A percentile compares a stretch with the other conserved stretches of the same genome.
These are phyloP conservation scores for Capronia epimyces DNA, from an alignment of 2,329 filamentous ascomycete genomes.

Conservation along the genomic window DNA sequence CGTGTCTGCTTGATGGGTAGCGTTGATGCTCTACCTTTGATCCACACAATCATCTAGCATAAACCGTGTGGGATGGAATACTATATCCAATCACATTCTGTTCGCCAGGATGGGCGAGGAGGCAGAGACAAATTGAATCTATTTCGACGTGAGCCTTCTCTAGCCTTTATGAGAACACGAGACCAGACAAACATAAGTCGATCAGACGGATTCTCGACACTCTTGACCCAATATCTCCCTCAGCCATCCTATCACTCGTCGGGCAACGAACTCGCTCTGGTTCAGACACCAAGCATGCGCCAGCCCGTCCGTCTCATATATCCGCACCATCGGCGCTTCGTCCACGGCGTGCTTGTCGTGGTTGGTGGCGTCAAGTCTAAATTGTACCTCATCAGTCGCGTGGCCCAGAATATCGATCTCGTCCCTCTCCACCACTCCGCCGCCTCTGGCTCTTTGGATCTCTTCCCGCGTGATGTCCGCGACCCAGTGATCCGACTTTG, in stretches of 20 bases:
- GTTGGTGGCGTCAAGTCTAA: slow-evolving; percentile 35
- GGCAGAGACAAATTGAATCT: too few species aligned
- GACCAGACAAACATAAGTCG: too few species aligned
- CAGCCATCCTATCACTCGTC: slow-evolving; percentile 48
- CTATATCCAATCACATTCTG: too few species aligned
- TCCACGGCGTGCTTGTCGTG: slow-evolving; percentile 22
- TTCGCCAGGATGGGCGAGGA: too few species aligned
- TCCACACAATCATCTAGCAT: too few species aligned
- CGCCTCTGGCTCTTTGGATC: slow-evolving; percentile 45
- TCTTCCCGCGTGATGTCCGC: slow-evolving; percentile 53
- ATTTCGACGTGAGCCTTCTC: too few species aligned
- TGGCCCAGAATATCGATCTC: neutral
- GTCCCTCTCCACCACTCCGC: slow-evolving; percentile 6
- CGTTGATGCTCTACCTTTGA: too few species aligned
- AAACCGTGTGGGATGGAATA: too few species aligned
- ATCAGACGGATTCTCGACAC: neutral
- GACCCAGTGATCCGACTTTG: slow-evolving; percentile 57
- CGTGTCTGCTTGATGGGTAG: too few species aligned
- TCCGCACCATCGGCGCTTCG: slow-evolving; percentile 43
- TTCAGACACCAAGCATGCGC: slow-evolving; percentile 57
- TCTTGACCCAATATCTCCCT: slow-evolving; percentile 34
- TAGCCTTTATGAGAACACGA: too few species aligned
- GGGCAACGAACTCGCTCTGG: slow-evolving; percentile 46
- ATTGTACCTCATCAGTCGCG: slow-evolving; percentile 25
- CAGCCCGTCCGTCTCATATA: slow-evolving; percentile 49